A percentile compares a stretch with the other conserved stretches of the same genome.
These are phyloP conservation scores for Stevia rebaudiana DNA, from an alignment of 140 eudicot species.

Conservation along the genomic window DNA sequence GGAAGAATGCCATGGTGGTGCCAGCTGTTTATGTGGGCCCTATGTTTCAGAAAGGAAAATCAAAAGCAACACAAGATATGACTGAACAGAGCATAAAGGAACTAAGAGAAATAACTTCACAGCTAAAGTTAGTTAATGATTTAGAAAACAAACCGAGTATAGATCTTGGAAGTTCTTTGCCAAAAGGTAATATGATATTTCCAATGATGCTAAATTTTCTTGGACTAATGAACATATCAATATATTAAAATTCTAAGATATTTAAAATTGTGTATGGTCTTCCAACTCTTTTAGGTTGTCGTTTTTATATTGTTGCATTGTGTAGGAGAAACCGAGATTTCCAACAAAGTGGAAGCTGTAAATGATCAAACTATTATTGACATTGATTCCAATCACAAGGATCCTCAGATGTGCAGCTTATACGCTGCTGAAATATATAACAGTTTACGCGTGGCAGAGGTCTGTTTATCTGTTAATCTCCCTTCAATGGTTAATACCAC, in stretches of 20 bases:
- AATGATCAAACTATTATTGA: constrained; percentile 37
- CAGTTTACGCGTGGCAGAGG: constrained; percentile 64
- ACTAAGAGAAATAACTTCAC: constrained; percentile 34
- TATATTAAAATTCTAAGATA: not conserved
- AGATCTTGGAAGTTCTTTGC: constrained; percentile 17
- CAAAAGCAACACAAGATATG: constrained; percentile 32
- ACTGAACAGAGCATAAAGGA: constrained; percentile 40
- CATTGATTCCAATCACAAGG: constrained; percentile 70
- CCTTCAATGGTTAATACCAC: constrained; percentile 1
- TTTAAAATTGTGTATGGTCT: not conserved
- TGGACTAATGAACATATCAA: not conserved
- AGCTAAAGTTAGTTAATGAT: constrained; percentile 19
- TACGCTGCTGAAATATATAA: constrained; percentile 71
- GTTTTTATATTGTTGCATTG: not conserved
- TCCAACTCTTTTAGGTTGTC: constrained; percentile 1
- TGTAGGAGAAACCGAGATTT: constrained; percentile 38
- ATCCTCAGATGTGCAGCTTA: constrained; percentile 73
- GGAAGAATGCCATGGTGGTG: constrained; percentile 38
- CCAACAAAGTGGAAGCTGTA: constrained; percentile 31
- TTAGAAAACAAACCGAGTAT: constrained; percentile 23
- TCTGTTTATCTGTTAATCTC: constrained; percentile 28
- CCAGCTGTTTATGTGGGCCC: constrained; percentile 31
- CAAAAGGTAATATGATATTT: constrained; percentile 32
- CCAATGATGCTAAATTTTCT: not conserved
- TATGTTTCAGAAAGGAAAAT: constrained; percentile 24